A percentile compares a stretch with the other conserved stretches of the same genome.
Evolutionary conservation across 768 basidiomycete species (phyloP).

Genomic region (Russula lepida): DNA sequence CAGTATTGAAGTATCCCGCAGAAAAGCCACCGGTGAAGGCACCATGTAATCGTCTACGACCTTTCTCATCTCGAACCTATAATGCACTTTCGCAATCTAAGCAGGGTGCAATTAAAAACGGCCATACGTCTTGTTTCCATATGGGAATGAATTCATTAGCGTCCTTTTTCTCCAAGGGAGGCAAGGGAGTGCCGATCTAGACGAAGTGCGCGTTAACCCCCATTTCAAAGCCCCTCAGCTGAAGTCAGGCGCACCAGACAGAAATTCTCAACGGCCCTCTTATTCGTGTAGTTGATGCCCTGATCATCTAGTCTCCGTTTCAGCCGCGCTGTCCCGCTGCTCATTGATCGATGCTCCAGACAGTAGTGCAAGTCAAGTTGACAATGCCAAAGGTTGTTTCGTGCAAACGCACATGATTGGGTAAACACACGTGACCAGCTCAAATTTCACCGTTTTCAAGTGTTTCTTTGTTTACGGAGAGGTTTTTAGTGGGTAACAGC

Average conservation of each 20-base stretch:
- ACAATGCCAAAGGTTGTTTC: neutral
- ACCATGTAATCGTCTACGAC: constrained; percentile 87
- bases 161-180: constrained; percentile 91
- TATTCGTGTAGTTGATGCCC: constrained; percentile 62
- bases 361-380: neutral
- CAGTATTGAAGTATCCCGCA: constrained; percentile 94
- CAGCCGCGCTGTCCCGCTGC: constrained; percentile 40
- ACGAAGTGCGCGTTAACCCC: neutral
- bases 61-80: constrained; percentile 89
- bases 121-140: constrained; percentile 91
- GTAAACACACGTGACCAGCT: neutral
- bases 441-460: no score
- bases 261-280: constrained; percentile 74
- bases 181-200: constrained; percentile 90
- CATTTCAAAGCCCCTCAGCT: neutral
- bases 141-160: constrained; percentile 90
- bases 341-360: constrained; percentile 27
- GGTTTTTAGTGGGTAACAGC: no score
- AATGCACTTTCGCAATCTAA: constrained; percentile 11
- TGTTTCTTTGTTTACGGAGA: no score
- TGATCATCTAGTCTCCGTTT: constrained; percentile 82
- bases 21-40: constrained; percentile 98
- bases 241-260: constrained; percentile 49
- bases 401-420: neutral
- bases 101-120: neutral